Base-by-base conservation (phyloP, 2,329 filamentous ascomycete genomes). In the Colletotrichum brevisporum region DNA sequence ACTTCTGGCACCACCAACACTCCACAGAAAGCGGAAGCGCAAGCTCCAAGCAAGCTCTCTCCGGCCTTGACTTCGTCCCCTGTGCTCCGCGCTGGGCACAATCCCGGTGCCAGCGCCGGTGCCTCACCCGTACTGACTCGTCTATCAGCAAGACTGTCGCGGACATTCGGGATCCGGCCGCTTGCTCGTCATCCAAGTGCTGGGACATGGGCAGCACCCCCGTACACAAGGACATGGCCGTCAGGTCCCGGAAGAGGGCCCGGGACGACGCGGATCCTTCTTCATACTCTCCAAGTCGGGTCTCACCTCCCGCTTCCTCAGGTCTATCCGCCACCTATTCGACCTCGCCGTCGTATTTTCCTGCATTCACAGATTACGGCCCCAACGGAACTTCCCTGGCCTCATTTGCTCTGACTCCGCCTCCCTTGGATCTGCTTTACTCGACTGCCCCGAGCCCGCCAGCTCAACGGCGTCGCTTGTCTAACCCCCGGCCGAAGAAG, bases 381-480 rank as follows among this genome's bases (percentile, higher is more conserved):
- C 24, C 21, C 47, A 24, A 39, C 36, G n/a, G 26, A 59, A 24
- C 43, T 45, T 24, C 15, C 15, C 31, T 36, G n/a, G 6, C 3
- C 21, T 31, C 36, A 31, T 15, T 31, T 21, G n/a, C 15, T 26
- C 62, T 26, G 18, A 36, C 27, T n/a, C 56, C 54, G 31, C 27
- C 54, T 10, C 31, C 31, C 6, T 24, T 16, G 18, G 13, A 39
- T 24, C 13, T 56, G 50, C n/a, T 59, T 53, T 5, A 31, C 21
- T n/a, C 16, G 12, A 15, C 26, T 6, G 16, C 18, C 16, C 55
- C 62, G 6, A 41, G 27, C 21, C 50, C 55, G 27, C 43, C 62
- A 36, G 6, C 15, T 54, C 67, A 51, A 27, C 51, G 67, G 8
- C 62, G 62, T 56, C 67, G 62, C 24, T 13, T 61, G 16, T 69